A percentile compares a stretch with the other conserved stretches of the same genome.
These are phyloP conservation scores for Fistulinella prunicolor DNA, from an alignment of 768 basidiomycete species.

Conservation along the genomic window DNA sequence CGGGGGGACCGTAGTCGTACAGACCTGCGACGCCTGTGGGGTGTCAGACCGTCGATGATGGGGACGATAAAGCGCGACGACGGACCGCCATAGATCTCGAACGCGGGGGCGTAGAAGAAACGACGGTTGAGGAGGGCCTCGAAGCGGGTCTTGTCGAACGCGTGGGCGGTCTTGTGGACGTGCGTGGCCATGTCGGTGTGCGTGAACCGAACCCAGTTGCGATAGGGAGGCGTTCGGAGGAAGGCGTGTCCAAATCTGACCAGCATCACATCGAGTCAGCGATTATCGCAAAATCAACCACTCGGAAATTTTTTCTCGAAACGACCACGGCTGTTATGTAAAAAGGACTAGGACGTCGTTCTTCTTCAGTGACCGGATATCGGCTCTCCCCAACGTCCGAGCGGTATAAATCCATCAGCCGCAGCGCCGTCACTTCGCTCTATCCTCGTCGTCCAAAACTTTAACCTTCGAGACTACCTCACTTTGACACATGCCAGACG, in stretches of 20 bases:
- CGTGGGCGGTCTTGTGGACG: slow-evolving; percentile 80
- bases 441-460: not conserved
- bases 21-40: slow-evolving; percentile 91
- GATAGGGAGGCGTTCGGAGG: not conserved
- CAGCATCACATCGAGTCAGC: slow-evolving; percentile 19
- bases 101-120: slow-evolving; percentile 98
- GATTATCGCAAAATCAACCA: not conserved
- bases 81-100: slow-evolving; percentile 97
- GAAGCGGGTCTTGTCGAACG: slow-evolving; percentile 83
- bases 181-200: slow-evolving; percentile 31
- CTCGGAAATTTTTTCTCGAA: no score
- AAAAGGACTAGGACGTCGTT: no score
- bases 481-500: not conserved
- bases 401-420: not conserved
- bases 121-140: slow-evolving; percentile 85
- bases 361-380: no score
- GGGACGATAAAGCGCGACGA: not conserved
- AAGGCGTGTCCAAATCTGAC: slow-evolving; percentile 23
- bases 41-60: no score
- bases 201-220: slow-evolving; percentile 7
- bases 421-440: not conserved
- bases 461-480: not conserved
- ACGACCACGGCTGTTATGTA: no score
- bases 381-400: not conserved
- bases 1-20: slow-evolving; percentile 97